Conservation (phyloP, 768 basidiomycete genomes). For the Amanita phalloides region DNA sequence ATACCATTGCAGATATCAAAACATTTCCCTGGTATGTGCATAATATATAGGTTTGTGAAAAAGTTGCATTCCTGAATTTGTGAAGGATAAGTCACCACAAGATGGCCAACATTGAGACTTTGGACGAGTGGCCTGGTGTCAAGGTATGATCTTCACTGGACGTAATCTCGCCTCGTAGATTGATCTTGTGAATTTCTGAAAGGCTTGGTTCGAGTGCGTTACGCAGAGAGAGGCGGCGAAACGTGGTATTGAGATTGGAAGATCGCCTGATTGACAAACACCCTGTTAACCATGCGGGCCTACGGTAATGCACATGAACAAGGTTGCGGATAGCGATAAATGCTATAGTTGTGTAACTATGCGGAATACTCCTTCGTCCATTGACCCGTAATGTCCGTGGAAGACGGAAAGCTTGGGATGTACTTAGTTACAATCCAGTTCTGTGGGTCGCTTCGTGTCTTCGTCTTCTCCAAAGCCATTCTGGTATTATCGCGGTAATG, state of each 20-base stretch:
- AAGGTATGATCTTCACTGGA: conserved; percentile 17
- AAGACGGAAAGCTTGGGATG: too few relatives aligned
- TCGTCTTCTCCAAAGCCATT: conserved; percentile 14
- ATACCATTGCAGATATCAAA: conserved; percentile 67
- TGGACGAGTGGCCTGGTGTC: conserved; percentile 56
- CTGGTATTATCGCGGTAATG: conserved; percentile 27
- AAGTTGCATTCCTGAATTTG: background rate
- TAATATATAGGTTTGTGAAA: background rate
- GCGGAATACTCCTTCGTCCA: background rate
- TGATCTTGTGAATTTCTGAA: too few relatives aligned
- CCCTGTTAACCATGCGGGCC: too few relatives aligned
- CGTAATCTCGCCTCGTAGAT: background rate
- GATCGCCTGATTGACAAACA: too few relatives aligned
- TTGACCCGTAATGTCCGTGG: too few relatives aligned
- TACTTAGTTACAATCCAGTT: background rate
- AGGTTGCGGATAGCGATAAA: too few relatives aligned
- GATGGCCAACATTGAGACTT: conserved; percentile 38
- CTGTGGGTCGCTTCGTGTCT: background rate
- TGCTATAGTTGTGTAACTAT: too few relatives aligned
- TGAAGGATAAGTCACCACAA: conserved; percentile 43
- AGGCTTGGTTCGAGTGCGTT: too few relatives aligned
- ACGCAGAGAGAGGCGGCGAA: too few relatives aligned
- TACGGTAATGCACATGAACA: too few relatives aligned
- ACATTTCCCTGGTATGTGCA: conserved; percentile 34
- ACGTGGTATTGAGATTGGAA: too few relatives aligned